Base-by-base conservation (phyloP, 2,329 filamentous ascomycete genomes). In the Penicillium sp. region DNA sequence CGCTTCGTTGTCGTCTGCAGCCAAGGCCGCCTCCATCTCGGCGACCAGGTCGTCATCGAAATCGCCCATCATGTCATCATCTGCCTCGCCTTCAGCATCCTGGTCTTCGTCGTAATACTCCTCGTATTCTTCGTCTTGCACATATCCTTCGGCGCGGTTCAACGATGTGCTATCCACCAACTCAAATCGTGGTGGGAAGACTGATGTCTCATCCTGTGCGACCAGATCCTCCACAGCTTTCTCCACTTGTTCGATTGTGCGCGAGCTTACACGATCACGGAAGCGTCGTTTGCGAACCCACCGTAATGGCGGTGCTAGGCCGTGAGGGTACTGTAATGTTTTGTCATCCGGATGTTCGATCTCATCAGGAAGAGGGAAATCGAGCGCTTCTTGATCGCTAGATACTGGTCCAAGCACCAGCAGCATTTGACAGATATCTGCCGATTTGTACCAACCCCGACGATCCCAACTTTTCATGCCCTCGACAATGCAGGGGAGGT, bases 401-500 rank as follows among this genome's bases (percentile, higher is more conserved):
- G 80, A 77, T 19, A 93, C 88, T 31, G 76, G 80, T 9, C 89
- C 88, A 57, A 92, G 85, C 1, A 93, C 90, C 8, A 96, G 78
- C 35, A 96, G 83, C 90, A 96, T 96, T 77, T 96, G 92, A 65
- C 89, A 92, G 33, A 96, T 85, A 69, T 96, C 92, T 31, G 90
- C 89, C 9, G 90, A 90, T 77, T 96, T 96, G 80, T 93, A 92
- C 80, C 93, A 92, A 19, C 88, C 85, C 69, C 90, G 92, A 69
- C 88, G 88, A 72, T 96, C 92, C 90, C 92, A 96, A 58, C 90
- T 93, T 80, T 96, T 96, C 89, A 95, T 92, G 8, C 88, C 89
- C 72, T 96, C 92, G 5, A 93, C 88, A 57, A 96, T 90, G 58
- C 90, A 95, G 0, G 92, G 92, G 31, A 96, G 77, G 66, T 96